Conservation (phyloP, 1,139 yeast genomes). For the Kodamaea ohmeri region DNA sequence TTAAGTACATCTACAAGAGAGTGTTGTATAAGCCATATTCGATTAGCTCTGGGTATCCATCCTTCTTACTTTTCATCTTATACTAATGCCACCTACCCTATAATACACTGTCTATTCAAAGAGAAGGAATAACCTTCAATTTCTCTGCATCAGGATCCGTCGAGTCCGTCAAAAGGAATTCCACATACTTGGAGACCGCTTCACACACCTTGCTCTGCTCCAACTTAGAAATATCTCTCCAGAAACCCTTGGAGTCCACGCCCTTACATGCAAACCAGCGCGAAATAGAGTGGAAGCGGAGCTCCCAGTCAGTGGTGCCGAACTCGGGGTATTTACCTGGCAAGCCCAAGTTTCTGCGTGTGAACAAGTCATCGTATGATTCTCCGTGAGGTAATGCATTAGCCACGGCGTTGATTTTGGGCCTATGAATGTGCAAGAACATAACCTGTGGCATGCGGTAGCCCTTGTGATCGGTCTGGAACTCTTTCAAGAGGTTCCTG, state of each 20-base stretch:
- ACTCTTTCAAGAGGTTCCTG: constrained; percentile 17
- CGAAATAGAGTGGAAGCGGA: constrained; percentile 33
- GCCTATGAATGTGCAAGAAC: constrained; percentile 45
- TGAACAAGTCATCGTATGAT: constrained; percentile 13
- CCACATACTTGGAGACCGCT: constrained; percentile 25
- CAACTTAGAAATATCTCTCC: constrained; percentile 21
- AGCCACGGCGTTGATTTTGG: constrained; percentile 35
- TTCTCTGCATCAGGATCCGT: constrained; percentile 7
- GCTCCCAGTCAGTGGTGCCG: constrained; percentile 31
- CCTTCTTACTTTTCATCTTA: no score
- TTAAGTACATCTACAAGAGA: no score
- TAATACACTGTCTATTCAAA: constrained; percentile 1
- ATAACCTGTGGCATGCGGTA: constrained; percentile 25
- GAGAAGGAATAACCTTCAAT: constrained; percentile 7
- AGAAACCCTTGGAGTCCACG: constrained; percentile 21
- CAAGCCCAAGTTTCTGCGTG: constrained; percentile 18
- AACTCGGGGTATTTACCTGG: constrained; percentile 18
- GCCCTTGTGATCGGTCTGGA: constrained; percentile 8
- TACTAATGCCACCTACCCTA: background rate
- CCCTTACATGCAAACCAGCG: constrained; percentile 35
- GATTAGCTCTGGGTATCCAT: no score
- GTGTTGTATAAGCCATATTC: no score
- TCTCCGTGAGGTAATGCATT: constrained; percentile 18
- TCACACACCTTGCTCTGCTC: constrained; percentile 28
- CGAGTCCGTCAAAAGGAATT: constrained; percentile 20